These are phyloP conservation scores for Endothia cerciana DNA, from an alignment of 2,329 filamentous ascomycete species.

Conservation along the genomic window DNA sequence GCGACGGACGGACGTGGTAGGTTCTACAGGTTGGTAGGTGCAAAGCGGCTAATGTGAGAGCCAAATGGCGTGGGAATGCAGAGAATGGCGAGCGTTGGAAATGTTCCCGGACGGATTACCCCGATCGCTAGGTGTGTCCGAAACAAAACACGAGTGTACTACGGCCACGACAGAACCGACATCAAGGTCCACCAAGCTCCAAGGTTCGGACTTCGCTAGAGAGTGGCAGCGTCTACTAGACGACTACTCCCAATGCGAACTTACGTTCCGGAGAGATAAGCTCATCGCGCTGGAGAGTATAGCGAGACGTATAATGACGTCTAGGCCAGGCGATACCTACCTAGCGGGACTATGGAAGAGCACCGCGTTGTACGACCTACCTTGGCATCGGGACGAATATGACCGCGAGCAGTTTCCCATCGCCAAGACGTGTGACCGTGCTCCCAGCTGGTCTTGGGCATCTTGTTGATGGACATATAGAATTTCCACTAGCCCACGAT, in stretches of 20 bases:
- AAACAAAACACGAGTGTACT: constrained; percentile 1
- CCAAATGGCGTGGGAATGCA: constrained; percentile 5
- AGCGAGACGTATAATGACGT: constrained; percentile 1
- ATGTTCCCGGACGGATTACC: background rate
- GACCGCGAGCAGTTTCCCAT: background rate
- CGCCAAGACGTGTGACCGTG: background rate
- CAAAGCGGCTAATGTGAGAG: constrained; percentile 4
- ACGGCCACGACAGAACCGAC: constrained; percentile 1
- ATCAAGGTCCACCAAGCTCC: background rate
- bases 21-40: background rate
- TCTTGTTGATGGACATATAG: background rate
- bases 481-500: background rate
- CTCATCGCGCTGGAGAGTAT: constrained; percentile 2
- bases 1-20: background rate
- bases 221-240: background rate
- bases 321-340: constrained; percentile 1
- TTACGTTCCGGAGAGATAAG: constrained; percentile 6
- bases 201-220: background rate
- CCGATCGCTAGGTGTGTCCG: background rate
- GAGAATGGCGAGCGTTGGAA: constrained; percentile 2
- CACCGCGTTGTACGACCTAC: constrained; percentile 1
- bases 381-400: background rate
- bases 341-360: constrained; percentile 3
- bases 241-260: constrained; percentile 1
- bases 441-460: constrained; percentile 5